These are phyloP conservation scores for Microbotryum scabiosae DNA, from an alignment of 1,284 basidiomycete species.

Conservation along the genomic window DNA sequence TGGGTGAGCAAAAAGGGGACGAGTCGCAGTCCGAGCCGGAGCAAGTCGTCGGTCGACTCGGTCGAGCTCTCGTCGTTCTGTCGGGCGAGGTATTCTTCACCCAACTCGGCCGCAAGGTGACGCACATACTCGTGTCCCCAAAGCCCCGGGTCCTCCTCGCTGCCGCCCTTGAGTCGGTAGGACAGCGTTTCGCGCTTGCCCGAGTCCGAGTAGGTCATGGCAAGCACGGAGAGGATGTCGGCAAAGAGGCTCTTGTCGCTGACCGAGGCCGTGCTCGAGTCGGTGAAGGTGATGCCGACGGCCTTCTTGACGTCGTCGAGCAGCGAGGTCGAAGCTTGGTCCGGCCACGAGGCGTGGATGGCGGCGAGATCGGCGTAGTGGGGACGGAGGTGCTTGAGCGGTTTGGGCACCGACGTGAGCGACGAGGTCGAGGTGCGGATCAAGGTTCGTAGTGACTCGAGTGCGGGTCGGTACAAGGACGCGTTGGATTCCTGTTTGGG, in stretches of 20 bases:
- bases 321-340: conserved; percentile 42
- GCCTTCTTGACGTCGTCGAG: conserved; percentile 59
- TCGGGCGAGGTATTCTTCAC: conserved; percentile 72
- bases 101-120: conserved; percentile 91
- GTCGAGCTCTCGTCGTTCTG: conserved; percentile 44
- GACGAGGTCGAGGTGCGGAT: conserved; percentile 96
- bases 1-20: conserved; percentile 86
- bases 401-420: conserved; percentile 99
- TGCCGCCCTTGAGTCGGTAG: conserved; percentile 77
- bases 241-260: conserved; percentile 73
- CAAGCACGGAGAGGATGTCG: conserved; percentile 96
- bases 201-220: conserved; percentile 99
- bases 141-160: conserved; percentile 76
- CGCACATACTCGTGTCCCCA: conserved; percentile 99
- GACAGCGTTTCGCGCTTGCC: conserved; percentile 87
- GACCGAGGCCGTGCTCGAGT: conserved; percentile 6
- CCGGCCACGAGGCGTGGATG: conserved; percentile 69
- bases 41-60: conserved; percentile 55
- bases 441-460: conserved; percentile 87
- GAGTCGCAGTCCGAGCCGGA: conserved; percentile 71
- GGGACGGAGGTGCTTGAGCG: conserved; percentile 82
- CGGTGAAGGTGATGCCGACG: conserved; percentile 6
- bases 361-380: conserved; percentile 72
- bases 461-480: conserved; percentile 74
- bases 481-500: conserved; percentile 69